Evolutionary conservation across 2,329 filamentous ascomycete genomes (phyloP), one percentile per base, ranked within the genome.

Genomic region (Arthrocladium fulminans): DNA sequence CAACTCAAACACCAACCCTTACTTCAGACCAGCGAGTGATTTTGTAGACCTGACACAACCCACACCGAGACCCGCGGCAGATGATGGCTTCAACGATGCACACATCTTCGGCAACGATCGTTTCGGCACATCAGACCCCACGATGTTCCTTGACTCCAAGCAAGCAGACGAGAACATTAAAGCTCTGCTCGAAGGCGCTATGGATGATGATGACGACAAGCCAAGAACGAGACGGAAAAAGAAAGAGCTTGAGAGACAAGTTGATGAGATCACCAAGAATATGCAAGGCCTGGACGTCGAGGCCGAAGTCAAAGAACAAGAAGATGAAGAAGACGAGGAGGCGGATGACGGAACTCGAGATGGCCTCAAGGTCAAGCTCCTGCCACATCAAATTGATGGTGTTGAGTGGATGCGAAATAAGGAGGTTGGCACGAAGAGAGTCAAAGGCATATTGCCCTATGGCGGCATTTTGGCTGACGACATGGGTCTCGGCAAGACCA

Each of bases 401-500:
- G 84, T 97, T 1, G 80, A 83, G 49, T 98, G 92, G 90, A 95
- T 98, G 88, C 83, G 79, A 48, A 86, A 89, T 51, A 88, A 94
- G 60, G 92, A 98, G 67, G 81, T 88, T 9, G 89, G 90, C 2
- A 81, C 81, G 15, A 81, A 86, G 52, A 95, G 92, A 69, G 84
- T 83, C 58, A 86, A 86, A 51, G 79, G 77, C 3, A 73, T 80
- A 1, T 77, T 94, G 8, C 88, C 90, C 24, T 92, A 94, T 59
- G 92, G 92, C 29, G 92, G 92, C 15, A 94, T 98, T 54, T 76
- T 98, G 29, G 92, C 92, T 15, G 92, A 98, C 60, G 92, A 98
- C 63, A 71, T 97, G 90, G 90, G 90, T 56, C 73, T 97, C 12
- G 92, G 92, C 50, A 98, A 98, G 73, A 98, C 92, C 0, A 77